A percentile compares a stretch with the other conserved stretches of the same genome.
Conservation (phyloP, 768 basidiomycete genomes). For the Hypholoma fasciculare region DNA sequence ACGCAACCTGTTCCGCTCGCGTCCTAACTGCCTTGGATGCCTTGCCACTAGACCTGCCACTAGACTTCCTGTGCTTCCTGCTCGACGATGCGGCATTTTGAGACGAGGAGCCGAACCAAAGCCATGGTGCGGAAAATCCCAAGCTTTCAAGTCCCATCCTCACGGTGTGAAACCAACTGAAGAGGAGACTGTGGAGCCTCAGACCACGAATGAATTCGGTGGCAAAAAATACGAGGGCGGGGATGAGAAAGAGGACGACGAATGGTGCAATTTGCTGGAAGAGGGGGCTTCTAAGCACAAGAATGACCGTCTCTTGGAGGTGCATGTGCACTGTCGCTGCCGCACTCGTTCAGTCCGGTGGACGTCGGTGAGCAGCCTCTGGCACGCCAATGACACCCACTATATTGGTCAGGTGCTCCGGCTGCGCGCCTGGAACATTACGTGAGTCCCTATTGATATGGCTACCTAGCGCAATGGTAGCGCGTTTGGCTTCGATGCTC, state of each 20-base stretch:
- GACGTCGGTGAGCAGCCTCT: neutral
- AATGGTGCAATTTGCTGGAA: conserved; percentile 63
- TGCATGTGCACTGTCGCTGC: conserved; percentile 38
- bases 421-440: neutral
- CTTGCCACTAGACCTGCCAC: neutral
- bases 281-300: conserved; percentile 36
- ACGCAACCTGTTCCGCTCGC: conserved; percentile 55
- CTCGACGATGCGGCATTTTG: conserved; percentile 9
- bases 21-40: conserved; percentile 35
- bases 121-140: conserved; percentile 60
- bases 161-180: conserved; percentile 25
- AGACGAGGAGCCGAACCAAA: conserved; percentile 43
- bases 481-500: conserved; percentile 91
- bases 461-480: conserved; percentile 93
- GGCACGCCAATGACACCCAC: neutral
- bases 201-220: conserved; percentile 26
- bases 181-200: conserved; percentile 23
- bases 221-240: conserved; percentile 49
- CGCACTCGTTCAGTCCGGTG: neutral
- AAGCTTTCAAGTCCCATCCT: conserved; percentile 62
- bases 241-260: conserved; percentile 52
- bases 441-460: conserved; percentile 22
- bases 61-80: conserved; percentile 44
- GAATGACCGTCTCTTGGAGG: conserved; percentile 42
- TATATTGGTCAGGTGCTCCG: neutral